Percentiles rank a stretch among this genome's conserved stretches.
phyloP scores from a whole-genome alignment of 148 eudicot species.

The Salicornia ramosissima region DNA sequence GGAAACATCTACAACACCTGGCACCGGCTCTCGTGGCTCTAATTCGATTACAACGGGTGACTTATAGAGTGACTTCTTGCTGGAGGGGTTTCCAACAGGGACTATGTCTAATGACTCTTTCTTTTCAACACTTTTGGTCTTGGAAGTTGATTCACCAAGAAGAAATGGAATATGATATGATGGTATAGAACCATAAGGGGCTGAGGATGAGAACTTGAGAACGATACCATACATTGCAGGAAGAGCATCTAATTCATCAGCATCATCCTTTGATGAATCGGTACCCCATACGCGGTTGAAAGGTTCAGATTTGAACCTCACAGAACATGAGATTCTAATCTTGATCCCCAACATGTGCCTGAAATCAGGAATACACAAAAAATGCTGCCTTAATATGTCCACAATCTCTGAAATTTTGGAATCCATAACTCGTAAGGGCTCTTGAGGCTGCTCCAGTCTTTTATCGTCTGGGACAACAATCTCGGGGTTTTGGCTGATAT shows the following conservation, averaged over 20 bases:
- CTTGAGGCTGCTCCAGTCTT: conserved; percentile 45
- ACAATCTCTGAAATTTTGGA: conserved; percentile 73
- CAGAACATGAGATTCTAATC: conserved; percentile 63
- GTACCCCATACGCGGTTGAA: conserved; percentile 47
- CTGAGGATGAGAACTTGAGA: conserved; percentile 75
- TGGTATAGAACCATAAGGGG: conserved; percentile 77
- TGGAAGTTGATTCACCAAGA: conserved; percentile 55
- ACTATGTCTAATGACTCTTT: conserved; percentile 55
- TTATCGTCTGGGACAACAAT: conserved; percentile 29
- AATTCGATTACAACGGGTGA: conserved; percentile 59
- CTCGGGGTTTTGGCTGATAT: conserved; percentile 22
- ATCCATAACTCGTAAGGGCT: conserved; percentile 92
- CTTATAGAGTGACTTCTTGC: conserved; percentile 32
- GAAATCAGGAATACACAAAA: conserved; percentile 77
- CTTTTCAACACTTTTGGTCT: conserved; percentile 20
- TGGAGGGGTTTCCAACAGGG: conserved; percentile 41
- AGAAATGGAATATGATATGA: conserved; percentile 76
- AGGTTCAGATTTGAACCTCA: conserved; percentile 65
- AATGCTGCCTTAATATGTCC: conserved; percentile 63
- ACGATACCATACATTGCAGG: conserved; percentile 83
- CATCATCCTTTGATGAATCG: conserved; percentile 23
- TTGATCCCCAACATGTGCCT: conserved; percentile 73
- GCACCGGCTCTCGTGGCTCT: conserved; percentile 88
- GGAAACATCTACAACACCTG: conserved; percentile 71
- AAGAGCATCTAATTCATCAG: conserved; percentile 33